phyloP scores from a whole-genome alignment of 176 grass and related monocot species.

The Tillandsia fasciculata region DNA sequence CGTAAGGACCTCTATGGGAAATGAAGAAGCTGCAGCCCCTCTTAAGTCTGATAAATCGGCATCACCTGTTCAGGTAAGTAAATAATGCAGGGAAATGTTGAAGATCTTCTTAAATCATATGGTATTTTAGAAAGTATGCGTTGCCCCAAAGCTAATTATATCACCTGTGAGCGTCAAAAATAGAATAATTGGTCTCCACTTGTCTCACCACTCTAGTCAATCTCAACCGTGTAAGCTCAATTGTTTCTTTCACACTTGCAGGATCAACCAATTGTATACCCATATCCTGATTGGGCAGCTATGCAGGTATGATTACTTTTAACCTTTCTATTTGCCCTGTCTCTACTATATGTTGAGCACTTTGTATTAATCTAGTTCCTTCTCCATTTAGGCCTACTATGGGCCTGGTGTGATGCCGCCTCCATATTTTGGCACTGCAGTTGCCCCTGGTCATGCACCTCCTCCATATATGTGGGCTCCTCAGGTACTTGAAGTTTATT shows the following conservation, averaged over 20 bases:
- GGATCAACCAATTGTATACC: conserved; percentile 55
- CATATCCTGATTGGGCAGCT: conserved; percentile 72
- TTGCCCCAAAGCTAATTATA: too few species aligned
- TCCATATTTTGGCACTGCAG: conserved; percentile 40
- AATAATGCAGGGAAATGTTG: neutral
- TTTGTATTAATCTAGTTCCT: conserved; percentile 1
- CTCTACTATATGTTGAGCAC: conserved; percentile 14
- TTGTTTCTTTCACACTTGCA: conserved; percentile 26
- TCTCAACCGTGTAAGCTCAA: conserved; percentile 5
- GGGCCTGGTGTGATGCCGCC: conserved; percentile 65
- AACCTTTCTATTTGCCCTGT: conserved; percentile 3
- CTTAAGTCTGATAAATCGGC: conserved; percentile 51
- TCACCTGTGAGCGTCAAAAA: neutral
- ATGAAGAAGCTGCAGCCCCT: conserved; percentile 43
- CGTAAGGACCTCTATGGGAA: conserved; percentile 36
- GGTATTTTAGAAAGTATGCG: too few species aligned
- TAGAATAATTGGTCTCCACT: neutral
- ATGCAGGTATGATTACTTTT: conserved; percentile 37
- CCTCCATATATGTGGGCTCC: conserved; percentile 68
- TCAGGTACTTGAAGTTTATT: conserved; percentile 43
- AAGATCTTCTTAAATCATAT: neutral
- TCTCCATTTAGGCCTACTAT: conserved; percentile 62
- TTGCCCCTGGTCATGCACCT: conserved; percentile 48
- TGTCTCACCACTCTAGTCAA: conserved; percentile 2
- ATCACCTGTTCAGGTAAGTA: conserved; percentile 56